These are phyloP conservation scores for Pulveroboletus ravenelii DNA, from an alignment of 768 basidiomycete species.

Conservation along the genomic window DNA sequence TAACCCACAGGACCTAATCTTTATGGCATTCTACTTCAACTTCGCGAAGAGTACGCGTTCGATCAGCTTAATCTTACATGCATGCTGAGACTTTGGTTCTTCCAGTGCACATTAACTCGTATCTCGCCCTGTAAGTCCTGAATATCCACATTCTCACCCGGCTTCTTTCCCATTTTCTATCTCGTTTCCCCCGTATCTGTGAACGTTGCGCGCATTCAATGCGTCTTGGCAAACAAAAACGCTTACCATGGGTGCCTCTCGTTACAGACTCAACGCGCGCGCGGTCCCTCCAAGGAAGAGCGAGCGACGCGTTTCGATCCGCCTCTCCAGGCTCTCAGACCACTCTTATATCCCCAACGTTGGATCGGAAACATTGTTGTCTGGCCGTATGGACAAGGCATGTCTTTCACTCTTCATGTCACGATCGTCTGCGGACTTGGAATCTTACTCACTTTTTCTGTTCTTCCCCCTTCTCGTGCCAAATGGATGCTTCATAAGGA, in stretches of 20 bases:
- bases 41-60: constrained; percentile 46
- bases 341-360: neutral
- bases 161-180: neutral
- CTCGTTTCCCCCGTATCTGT: neutral
- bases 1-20: constrained; percentile 52
- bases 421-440: neutral
- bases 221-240: neutral
- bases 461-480: neutral
- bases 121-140: constrained; percentile 40
- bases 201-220: neutral
- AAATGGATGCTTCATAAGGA: neutral
- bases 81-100: neutral
- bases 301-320: constrained; percentile 36
- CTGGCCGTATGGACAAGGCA: constrained; percentile 4
- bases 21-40: constrained; percentile 48
- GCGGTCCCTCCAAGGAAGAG: constrained; percentile 27
- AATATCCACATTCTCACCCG: neutral
- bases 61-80: neutral
- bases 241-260: neutral
- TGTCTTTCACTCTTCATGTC: neutral
- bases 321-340: constrained; percentile 35
- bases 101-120: constrained; percentile 52
- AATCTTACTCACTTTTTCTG: neutral
- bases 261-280: constrained; percentile 42
- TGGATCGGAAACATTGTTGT: neutral